Evolutionary conservation across 768 basidiomycete species (phyloP).

Genomic region (Lyophyllum shimeji): DNA sequence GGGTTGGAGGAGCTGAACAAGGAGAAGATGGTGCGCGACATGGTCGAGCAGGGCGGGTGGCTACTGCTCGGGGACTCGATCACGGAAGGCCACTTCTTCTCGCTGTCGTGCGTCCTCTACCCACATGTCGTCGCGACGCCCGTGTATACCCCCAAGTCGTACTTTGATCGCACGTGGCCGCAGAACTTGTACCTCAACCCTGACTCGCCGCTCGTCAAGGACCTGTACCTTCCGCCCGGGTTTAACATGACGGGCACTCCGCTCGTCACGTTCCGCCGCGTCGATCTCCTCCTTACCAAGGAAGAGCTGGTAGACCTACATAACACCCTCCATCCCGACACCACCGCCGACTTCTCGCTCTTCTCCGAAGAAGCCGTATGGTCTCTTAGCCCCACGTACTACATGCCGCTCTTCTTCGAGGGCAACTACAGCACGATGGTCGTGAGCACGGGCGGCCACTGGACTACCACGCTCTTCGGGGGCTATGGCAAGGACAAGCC

Average conservation of each 20-base stretch:
- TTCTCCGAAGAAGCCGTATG: constrained; percentile 59
- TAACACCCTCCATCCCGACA: constrained; percentile 29
- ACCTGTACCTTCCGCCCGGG: constrained; percentile 38
- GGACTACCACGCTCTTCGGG: constrained; percentile 58
- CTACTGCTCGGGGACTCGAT: constrained; percentile 68
- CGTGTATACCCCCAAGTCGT: constrained; percentile 50
- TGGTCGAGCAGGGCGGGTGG: constrained; percentile 74
- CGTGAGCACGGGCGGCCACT: constrained; percentile 67
- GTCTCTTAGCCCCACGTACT: constrained; percentile 52
- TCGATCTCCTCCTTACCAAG: constrained; percentile 56
- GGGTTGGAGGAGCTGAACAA: constrained; percentile 37
- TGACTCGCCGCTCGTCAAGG: constrained; percentile 43
- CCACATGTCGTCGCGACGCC: constrained; percentile 69
- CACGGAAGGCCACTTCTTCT: constrained; percentile 74
- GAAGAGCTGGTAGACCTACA: constrained; percentile 50
- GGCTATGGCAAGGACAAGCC: constrained; percentile 21
- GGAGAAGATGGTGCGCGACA: constrained; percentile 47
- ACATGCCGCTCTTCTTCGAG: constrained; percentile 49
- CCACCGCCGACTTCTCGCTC: constrained; percentile 32
- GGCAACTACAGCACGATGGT: constrained; percentile 61
- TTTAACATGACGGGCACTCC: constrained; percentile 61
- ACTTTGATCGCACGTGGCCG: constrained; percentile 64
- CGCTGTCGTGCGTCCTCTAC: constrained; percentile 62
- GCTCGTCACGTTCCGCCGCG: constrained; percentile 62
- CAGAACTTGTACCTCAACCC: constrained; percentile 65